Percentiles rank a stretch among this genome's conserved stretches.
Conservation (phyloP, 176 grass and related monocot species). For the Ananas comosus region DNA sequence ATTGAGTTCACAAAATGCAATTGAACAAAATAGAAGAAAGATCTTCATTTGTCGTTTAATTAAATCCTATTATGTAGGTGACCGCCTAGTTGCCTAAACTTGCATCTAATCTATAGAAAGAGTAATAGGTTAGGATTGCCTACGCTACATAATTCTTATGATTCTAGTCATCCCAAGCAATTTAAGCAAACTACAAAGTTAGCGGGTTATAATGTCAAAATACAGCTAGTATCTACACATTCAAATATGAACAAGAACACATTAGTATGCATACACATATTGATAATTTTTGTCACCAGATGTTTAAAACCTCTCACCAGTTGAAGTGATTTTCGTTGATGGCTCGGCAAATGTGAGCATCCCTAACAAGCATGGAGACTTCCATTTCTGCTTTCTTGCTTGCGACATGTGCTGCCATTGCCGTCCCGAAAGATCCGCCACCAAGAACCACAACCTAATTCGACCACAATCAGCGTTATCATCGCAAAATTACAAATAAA, state of each 20-base stretch:
- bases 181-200: background rate
- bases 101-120: no score
- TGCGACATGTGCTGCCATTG: conserved; percentile 70
- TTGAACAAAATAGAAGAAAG: no score
- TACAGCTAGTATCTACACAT: background rate
- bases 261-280: background rate
- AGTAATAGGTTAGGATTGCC: background rate
- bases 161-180: background rate
- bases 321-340: conserved; percentile 67
- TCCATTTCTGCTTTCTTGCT: conserved; percentile 61
- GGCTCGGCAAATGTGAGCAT: conserved; percentile 53
- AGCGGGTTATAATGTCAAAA: background rate
- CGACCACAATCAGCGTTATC: background rate
- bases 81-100: no score
- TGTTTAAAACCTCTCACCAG: conserved; percentile 18
- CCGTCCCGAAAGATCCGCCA: conserved; percentile 77
- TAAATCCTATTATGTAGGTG: no score
- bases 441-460: conserved; percentile 68
- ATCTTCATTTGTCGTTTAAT: no score
- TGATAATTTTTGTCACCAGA: background rate
- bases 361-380: conserved; percentile 68
- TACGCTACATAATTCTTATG: background rate
- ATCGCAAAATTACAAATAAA: no score
- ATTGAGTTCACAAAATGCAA: no score
- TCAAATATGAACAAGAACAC: background rate